Percentiles rank a stretch among this genome's conserved stretches.
Conservation (phyloP, 106 monocot genomes). For the Dioscorea alata region DNA sequence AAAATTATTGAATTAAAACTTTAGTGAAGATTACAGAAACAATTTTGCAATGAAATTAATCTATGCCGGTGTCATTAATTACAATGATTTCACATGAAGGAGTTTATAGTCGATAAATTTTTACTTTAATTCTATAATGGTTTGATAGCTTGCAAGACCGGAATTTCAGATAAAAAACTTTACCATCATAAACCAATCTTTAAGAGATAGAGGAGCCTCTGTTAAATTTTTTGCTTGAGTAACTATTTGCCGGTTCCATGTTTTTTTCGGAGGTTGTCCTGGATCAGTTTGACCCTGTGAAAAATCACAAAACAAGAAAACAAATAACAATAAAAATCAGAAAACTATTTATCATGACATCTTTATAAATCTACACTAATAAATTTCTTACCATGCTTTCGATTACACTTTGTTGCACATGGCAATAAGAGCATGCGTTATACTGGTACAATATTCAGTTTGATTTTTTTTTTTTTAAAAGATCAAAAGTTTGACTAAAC, state of each 20-base stretch:
- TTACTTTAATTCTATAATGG: not conserved
- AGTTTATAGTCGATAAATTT: not conserved
- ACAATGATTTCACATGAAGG: not conserved
- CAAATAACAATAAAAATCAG: not conserved
- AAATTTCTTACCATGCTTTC: not conserved
- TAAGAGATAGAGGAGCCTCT: constrained; percentile 8
- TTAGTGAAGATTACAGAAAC: not conserved
- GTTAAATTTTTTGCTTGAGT: constrained; percentile 12
- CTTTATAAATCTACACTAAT: not conserved
- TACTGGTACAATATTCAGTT: not conserved
- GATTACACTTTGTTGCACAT: not conserved
- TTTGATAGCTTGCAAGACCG: not conserved
- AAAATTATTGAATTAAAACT: not conserved
- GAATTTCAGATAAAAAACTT: not conserved
- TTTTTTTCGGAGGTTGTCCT: constrained; percentile 15
- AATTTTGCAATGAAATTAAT: not conserved
- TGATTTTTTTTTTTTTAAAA: too few relatives aligned
- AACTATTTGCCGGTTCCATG: constrained; percentile 29
- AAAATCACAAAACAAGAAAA: not conserved
- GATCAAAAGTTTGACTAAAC: too few relatives aligned
- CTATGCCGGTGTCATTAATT: not conserved
- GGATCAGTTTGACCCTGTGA: constrained; percentile 22
- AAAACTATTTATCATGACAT: not conserved
- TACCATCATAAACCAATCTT: constrained; percentile 14
- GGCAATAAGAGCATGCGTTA: not conserved